Evolutionary conservation across 129 eudicot genomes (phyloP).

Genomic region (Pseudognaphalium luteoalbum): DNA sequence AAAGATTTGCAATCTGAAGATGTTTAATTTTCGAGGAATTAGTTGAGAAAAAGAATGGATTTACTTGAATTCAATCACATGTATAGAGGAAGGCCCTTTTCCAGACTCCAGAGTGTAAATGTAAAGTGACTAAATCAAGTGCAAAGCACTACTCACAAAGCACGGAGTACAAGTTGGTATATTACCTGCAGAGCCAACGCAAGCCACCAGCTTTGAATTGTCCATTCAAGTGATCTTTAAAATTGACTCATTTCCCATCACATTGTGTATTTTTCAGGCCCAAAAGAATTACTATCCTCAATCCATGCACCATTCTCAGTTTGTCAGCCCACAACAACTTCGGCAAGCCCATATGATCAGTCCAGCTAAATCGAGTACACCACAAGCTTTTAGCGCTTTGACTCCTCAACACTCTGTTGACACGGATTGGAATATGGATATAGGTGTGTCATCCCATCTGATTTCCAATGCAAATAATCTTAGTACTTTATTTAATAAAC

Average conservation of each 20-base stretch:
- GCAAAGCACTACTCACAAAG: not conserved
- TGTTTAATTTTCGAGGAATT: not conserved
- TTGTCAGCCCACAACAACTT: too few species aligned
- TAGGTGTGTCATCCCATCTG: too few species aligned
- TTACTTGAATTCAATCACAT: not conserved
- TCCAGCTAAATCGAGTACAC: too few species aligned
- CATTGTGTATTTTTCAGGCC: too few species aligned
- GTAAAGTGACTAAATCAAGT: conserved; percentile 5
- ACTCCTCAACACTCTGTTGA: too few species aligned
- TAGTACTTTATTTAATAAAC: too few species aligned
- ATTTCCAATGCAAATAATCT: too few species aligned
- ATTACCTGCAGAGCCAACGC: conserved; percentile 88
- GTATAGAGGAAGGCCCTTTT: not conserved
- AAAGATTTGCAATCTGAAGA: not conserved
- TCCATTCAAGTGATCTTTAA: conserved; percentile 74
- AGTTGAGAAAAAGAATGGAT: not conserved
- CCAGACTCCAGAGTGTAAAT: not conserved
- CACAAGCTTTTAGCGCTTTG: too few species aligned
- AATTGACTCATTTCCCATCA: conserved; percentile 63
- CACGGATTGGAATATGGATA: too few species aligned
- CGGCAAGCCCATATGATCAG: too few species aligned
- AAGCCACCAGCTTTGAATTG: conserved; percentile 65
- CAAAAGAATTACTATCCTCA: too few species aligned
- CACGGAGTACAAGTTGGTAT: not conserved
- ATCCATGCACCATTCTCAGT: too few species aligned